Evolutionary conservation across 2,329 filamentous ascomycete species (phyloP).

Genomic region (Colletotrichum graminicola): DNA sequence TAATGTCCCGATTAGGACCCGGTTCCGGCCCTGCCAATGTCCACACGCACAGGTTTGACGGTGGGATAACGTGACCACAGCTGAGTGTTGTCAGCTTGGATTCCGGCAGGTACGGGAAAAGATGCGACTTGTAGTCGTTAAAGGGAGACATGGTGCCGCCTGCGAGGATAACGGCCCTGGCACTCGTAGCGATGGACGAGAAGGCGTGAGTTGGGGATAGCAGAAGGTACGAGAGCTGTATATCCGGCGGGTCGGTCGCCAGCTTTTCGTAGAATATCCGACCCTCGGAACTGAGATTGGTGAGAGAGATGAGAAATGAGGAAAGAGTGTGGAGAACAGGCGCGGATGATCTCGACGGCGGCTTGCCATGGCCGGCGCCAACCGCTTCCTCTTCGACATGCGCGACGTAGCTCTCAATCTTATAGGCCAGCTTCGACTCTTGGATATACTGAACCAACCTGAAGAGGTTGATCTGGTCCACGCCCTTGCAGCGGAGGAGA

Average conservation of each 20-base stretch:
- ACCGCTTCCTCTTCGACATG: conserved; percentile 67
- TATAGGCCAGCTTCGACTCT: conserved; percentile 91
- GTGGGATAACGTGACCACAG: conserved; percentile 93
- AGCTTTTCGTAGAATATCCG: conserved; percentile 73
- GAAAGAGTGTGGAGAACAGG: conserved; percentile 68
- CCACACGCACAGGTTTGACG: conserved; percentile 83
- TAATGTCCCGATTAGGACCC: conserved; percentile 45
- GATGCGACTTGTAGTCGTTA: conserved; percentile 85
- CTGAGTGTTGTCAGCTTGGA: conserved; percentile 82
- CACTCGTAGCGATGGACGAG: conserved; percentile 84
- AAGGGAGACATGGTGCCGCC: conserved; percentile 99
- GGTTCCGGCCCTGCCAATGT: conserved; percentile 67
- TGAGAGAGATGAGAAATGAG: conserved; percentile 81
- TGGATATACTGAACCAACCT: conserved; percentile 90
- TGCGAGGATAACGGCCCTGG: conserved; percentile 88
- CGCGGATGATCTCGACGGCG: conserved; percentile 54
- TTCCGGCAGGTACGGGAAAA: conserved; percentile 80
- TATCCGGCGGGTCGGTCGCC: conserved; percentile 52
- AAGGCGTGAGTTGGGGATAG: conserved; percentile 94
- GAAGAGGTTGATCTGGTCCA: conserved; percentile 95
- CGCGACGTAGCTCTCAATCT: conserved; percentile 89
- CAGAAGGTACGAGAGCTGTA: conserved; percentile 84
- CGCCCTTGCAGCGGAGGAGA: conserved; percentile 84
- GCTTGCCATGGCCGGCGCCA: conserved; percentile 44
- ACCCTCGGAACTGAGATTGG: conserved; percentile 83